phyloP scores from a whole-genome alignment of 805 yeast species.

The Priceomyces carsonii region DNA sequence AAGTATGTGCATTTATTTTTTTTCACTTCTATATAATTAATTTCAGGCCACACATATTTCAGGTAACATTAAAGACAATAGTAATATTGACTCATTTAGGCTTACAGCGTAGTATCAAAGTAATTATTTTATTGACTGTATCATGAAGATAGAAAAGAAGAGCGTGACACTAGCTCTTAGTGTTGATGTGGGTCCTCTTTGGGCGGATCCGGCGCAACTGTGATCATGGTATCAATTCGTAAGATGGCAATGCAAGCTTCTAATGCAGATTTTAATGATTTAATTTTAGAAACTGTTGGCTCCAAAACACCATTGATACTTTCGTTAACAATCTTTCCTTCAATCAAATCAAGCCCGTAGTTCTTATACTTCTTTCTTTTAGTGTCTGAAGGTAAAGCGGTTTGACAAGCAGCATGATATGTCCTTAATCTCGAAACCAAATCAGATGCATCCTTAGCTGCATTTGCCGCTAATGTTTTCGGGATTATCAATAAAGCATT shows the following conservation, averaged over 20 bases:
- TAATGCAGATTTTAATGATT: constrained; percentile 89
- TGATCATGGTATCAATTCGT: constrained; percentile 97
- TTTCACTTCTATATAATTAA: constrained; percentile 2
- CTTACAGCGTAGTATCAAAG: too few species aligned
- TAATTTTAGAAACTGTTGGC: constrained; percentile 91
- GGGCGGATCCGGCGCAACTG: constrained; percentile 93
- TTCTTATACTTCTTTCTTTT: constrained; percentile 85
- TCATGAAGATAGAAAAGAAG: too few species aligned
- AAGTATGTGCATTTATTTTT: not conserved
- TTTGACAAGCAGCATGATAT: constrained; percentile 93
- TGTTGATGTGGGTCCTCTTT: constrained; percentile 92
- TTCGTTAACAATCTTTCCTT: constrained; percentile 90
- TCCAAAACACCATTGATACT: constrained; percentile 85
- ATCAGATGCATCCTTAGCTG: constrained; percentile 96
- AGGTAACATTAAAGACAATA: too few species aligned
- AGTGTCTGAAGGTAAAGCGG: constrained; percentile 76
- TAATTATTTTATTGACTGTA: too few species aligned
- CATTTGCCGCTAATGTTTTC: constrained; percentile 94
- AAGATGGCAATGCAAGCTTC: constrained; percentile 98
- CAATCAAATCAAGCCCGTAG: constrained; percentile 89
- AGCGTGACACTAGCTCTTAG: constrained; percentile 26
- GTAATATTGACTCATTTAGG: too few species aligned
- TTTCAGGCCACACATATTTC: not conserved
- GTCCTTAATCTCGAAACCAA: constrained; percentile 93
- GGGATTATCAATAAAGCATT: constrained; percentile 87